Base-by-base conservation (phyloP, 176 grass and related monocot species). In the Calamus simplicifolius region DNA sequence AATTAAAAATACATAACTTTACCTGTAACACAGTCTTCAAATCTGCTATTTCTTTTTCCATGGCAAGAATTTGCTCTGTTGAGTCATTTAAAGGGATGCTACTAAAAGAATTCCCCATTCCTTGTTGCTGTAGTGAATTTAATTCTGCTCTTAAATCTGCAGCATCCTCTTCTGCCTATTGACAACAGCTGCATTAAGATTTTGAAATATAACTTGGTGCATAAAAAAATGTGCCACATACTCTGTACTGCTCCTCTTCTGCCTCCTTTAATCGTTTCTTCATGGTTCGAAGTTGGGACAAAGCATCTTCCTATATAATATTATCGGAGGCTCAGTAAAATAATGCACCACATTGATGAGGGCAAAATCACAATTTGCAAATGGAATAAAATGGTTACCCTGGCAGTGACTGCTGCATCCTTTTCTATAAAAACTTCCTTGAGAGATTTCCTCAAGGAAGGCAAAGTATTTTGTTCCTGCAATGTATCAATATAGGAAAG, bases 161-260 rank as follows among this genome's bases (percentile, higher is more conserved):
- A 16, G 93, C 85, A 48, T 91, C 84, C 73, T 92, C 80, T 85
- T 97, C 93, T 63, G 93, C 87, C 93, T 97, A 73, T 58, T 49
- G 14, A 71, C 19, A 19, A 58, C 13, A 28, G 25, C 63, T 63
- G 23, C 56, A 76, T 59, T 13, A 80, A 60, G 10, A 89, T 62
- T 63, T 53, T 18, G 58, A 51, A 61, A 28, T 43, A 43, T 13
- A 43, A 13, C 35, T 43, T 43, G 13, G 10, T 13, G 2, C 16
- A 73, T 29, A 50, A 55, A 2, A 2, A 59, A 63, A 29, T 60
- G 51, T 16, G 14, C 17, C 23, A 77, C 74, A 83, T 91, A 97
- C 87, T 79, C 81, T 85, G 59, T 91, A 97, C 52, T 97, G 92
- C 57, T 97, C 92, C 59, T 97, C 92, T 78, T 97, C 92, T 72